Conservation (phyloP, 2,329 filamentous ascomycete species). For the Zasmidium cellare region DNA sequence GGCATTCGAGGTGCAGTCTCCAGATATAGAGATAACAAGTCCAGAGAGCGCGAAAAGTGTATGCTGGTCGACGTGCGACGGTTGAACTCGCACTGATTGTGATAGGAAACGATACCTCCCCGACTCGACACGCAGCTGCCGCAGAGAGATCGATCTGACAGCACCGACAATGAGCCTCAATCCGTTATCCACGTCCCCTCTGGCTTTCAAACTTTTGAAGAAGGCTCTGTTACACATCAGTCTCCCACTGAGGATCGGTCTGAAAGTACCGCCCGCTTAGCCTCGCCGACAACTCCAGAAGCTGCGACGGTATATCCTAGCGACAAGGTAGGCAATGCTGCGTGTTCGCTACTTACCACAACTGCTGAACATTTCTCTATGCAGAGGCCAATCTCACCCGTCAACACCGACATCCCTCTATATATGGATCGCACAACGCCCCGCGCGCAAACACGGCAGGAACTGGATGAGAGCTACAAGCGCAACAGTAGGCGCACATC, state of each 20-base stretch:
- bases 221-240: slow-evolving; percentile 10
- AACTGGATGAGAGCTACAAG: slow-evolving; percentile 62
- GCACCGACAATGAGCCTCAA: slow-evolving; percentile 70
- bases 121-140: slow-evolving; percentile 50
- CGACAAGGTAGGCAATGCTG: slow-evolving; percentile 29
- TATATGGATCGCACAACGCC: slow-evolving; percentile 72
- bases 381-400: slow-evolving; percentile 58
- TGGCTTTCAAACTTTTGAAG: slow-evolving; percentile 74
- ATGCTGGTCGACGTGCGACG: slow-evolving; percentile 27
- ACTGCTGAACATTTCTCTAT: slow-evolving; percentile 3
- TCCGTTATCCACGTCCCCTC: slow-evolving; percentile 91
- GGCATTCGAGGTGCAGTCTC: slow-evolving; percentile 25
- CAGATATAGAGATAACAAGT: slow-evolving; percentile 35
- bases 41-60: slow-evolving; percentile 34
- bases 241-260: slow-evolving; percentile 24
- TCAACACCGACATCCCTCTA: slow-evolving; percentile 70
- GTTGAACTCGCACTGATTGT: slow-evolving; percentile 14
- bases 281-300: slow-evolving; percentile 38
- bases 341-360: background rate
- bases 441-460: slow-evolving; percentile 77
- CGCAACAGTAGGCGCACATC: slow-evolving; percentile 64
- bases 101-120: slow-evolving; percentile 36
- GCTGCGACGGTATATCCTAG: slow-evolving; percentile 28
- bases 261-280: slow-evolving; percentile 29
- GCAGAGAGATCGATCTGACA: slow-evolving; percentile 49